A percentile compares a stretch with the other conserved stretches of the same genome.
Evolutionary conservation across 106 monocot species (phyloP).

Genomic region (Acanthochlamys bracteata): DNA sequence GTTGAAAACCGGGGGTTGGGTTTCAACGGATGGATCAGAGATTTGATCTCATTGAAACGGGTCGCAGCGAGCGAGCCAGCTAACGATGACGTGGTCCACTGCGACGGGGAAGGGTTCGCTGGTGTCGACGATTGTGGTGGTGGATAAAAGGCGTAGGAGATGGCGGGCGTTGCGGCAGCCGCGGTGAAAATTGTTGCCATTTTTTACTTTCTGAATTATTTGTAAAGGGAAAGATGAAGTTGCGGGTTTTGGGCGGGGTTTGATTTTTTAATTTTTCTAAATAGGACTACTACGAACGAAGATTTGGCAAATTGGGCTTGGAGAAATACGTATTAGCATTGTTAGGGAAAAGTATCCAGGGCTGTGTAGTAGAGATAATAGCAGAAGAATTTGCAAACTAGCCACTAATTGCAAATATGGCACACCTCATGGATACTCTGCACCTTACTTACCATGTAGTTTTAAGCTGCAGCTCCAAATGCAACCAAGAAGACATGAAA

Average conservation of each 20-base stretch:
- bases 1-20: not conserved
- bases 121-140: not conserved
- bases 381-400: too few species aligned
- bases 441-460: too few species aligned
- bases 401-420: too few species aligned
- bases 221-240: not conserved
- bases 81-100: conserved; percentile 13
- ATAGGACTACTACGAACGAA: too few species aligned
- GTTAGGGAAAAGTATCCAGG: too few species aligned
- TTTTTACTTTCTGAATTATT: not conserved
- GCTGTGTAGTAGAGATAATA: too few species aligned
- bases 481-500: too few species aligned
- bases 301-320: too few species aligned
- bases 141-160: conserved; percentile 1
- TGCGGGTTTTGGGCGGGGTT: not conserved
- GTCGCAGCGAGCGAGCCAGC: conserved; percentile 18
- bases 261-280: not conserved
- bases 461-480: too few species aligned
- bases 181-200: conserved; percentile 1
- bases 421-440: too few species aligned
- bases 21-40: conserved; percentile 15
- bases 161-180: not conserved
- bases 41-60: conserved; percentile 16
- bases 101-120: not conserved
- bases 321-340: too few species aligned